Percentiles rank a stretch among this genome's conserved stretches.
Evolutionary conservation across 257 asterid genomes (phyloP).

Genomic region (Phtheirospermum japonicum): DNA sequence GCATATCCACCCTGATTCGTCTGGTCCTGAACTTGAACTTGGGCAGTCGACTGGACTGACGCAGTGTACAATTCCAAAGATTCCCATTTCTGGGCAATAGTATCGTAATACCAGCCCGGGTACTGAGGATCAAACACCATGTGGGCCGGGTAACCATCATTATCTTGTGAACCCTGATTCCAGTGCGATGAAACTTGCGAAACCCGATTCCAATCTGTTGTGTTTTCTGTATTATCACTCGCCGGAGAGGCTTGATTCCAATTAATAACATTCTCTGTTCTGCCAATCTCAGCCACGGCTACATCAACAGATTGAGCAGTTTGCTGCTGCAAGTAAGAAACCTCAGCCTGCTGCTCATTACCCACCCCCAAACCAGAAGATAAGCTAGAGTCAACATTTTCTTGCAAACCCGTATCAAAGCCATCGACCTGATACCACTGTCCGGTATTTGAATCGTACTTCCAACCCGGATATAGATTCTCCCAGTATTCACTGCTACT

Average conservation of each 20-base stretch:
- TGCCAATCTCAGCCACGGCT: conserved; percentile 50
- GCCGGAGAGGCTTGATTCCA: conserved; percentile 49
- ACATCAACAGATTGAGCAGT: conserved; percentile 50
- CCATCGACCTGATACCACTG: conserved; percentile 84
- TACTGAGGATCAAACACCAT: conserved; percentile 92
- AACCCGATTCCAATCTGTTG: conserved; percentile 55
- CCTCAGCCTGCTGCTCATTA: conserved; percentile 45
- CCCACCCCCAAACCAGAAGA: conserved; percentile 47
- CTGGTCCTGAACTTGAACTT: conserved; percentile 48
- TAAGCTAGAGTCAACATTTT: conserved; percentile 28
- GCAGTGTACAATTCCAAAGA: conserved; percentile 56
- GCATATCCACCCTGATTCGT: conserved; percentile 41
- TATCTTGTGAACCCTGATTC: conserved; percentile 52
- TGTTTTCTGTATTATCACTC: conserved; percentile 34
- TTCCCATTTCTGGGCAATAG: conserved; percentile 65
- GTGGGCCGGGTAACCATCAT: conserved; percentile 71
- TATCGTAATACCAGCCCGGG: conserved; percentile 92
- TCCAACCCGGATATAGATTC: conserved; percentile 90
- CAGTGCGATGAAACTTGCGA: conserved; percentile 44
- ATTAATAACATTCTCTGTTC: conserved; percentile 40
- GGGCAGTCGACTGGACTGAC: conserved; percentile 45
- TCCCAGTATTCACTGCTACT: conserved; percentile 73
- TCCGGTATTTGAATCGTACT: conserved; percentile 59
- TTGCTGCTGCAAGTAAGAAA: conserved; percentile 79
- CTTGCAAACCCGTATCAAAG: conserved; percentile 39